A percentile compares a stretch with the other conserved stretches of the same genome.
Evolutionary conservation across 345 rosid species (phyloP).

Genomic region (Gossypium australe): DNA sequence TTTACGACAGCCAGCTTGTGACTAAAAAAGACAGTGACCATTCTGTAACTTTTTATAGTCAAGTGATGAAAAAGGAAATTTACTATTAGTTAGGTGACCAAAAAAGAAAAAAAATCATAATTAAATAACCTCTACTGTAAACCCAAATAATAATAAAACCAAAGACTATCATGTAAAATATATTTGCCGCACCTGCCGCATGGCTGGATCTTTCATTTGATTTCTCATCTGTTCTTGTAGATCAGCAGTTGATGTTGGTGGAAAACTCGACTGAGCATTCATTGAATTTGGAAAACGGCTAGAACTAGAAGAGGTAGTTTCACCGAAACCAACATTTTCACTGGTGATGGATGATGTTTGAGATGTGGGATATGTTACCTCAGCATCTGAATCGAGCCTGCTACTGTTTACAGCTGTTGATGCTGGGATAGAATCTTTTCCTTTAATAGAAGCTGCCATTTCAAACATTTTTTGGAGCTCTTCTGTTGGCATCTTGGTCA

Average conservation of each 20-base stretch:
- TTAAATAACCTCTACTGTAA: too few species aligned
- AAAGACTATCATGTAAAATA: background rate
- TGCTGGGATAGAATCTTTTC: conserved; percentile 33
- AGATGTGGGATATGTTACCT: conserved; percentile 24
- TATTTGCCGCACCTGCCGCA: conserved; percentile 55
- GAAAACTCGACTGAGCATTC: conserved; percentile 41
- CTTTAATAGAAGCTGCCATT: conserved; percentile 61
- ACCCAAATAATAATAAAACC: background rate
- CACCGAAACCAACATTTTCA: conserved; percentile 32
- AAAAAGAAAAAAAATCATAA: too few species aligned
- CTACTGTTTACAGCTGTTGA: conserved; percentile 23
- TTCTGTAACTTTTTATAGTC: too few species aligned
- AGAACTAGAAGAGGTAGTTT: conserved; percentile 49
- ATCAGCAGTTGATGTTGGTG: conserved; percentile 58
- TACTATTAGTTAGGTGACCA: too few species aligned
- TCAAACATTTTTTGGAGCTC: conserved; percentile 87
- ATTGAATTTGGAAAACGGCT: conserved; percentile 36
- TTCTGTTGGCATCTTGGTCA: conserved; percentile 66
- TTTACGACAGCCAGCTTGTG: too few species aligned
- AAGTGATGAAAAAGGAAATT: too few species aligned
- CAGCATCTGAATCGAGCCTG: conserved; percentile 21
- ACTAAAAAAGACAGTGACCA: too few species aligned
- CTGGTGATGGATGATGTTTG: conserved; percentile 25
- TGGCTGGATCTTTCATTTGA: conserved; percentile 94
- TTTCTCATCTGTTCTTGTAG: conserved; percentile 87